Evolutionary conservation across 352 stramenopile genomes (phyloP).

Genomic region (Salisapilia sapeloensis): DNA sequence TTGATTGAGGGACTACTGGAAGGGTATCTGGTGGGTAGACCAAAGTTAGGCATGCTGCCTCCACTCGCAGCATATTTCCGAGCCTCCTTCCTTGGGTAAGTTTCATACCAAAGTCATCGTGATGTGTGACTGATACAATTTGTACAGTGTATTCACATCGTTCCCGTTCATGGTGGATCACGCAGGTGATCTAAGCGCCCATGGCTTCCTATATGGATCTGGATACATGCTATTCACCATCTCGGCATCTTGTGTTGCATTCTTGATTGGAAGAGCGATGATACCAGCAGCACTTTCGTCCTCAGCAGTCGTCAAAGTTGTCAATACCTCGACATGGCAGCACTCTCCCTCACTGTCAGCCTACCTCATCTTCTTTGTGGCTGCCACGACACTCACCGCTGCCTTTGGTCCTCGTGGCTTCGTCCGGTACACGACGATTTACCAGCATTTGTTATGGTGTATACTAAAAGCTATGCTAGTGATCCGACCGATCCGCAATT

Average conservation of each 20-base stretch:
- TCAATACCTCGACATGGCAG: slow-evolving; percentile 4
- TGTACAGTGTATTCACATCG: slow-evolving; percentile 65
- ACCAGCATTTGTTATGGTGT: slow-evolving; percentile 5
- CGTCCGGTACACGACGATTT: slow-evolving; percentile 20
- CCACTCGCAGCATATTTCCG: slow-evolving; percentile 15
- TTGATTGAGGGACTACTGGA: slow-evolving; percentile 63
- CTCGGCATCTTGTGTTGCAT: slow-evolving; percentile 25
- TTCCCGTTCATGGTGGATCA: slow-evolving; percentile 81
- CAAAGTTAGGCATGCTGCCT: slow-evolving; percentile 3
- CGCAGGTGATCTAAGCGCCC: slow-evolving; percentile 43
- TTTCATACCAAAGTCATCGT: neutral
- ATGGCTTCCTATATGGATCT: slow-evolving; percentile 15
- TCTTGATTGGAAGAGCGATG: slow-evolving; percentile 24
- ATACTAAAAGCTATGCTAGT: slow-evolving; percentile 8
- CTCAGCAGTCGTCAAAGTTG: slow-evolving; percentile 3
- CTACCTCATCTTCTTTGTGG: slow-evolving; percentile 15
- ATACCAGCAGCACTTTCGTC: slow-evolving; percentile 6
- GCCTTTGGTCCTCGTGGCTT: slow-evolving; percentile 37
- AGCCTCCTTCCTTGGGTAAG: slow-evolving; percentile 58
- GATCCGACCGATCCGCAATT: slow-evolving; percentile 72
- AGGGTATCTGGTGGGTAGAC: slow-evolving; percentile 26
- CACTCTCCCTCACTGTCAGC: slow-evolving; percentile 15
- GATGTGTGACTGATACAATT: neutral
- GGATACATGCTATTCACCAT: slow-evolving; percentile 49
- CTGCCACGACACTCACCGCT: slow-evolving; percentile 16